Evolutionary conservation across 2,329 filamentous ascomycete genomes (phyloP), one percentile per base, ranked within the genome.

Genomic region (Trichoderma sp.): DNA sequence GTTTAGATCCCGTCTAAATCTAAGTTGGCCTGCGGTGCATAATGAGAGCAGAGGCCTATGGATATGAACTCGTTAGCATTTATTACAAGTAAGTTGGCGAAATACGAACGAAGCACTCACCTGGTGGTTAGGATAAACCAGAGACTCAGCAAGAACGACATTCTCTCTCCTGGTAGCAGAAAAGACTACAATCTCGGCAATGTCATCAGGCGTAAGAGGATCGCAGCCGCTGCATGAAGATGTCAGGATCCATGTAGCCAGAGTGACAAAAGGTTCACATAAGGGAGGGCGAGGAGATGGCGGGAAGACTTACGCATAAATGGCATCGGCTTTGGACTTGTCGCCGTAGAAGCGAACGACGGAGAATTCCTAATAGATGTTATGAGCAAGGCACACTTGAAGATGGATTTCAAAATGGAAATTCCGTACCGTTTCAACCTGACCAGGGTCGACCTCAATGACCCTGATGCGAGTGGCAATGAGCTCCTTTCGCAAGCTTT

Each of bases 61-160:
- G 21, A 21, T 79, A 49, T 30, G 37, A 28, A 21, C 30, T 24
- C 43, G 43, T 60, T 10, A 64, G 49, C 32, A 13, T 52, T 14
- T 21, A 49, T 13, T 4, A 8, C 10, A 16, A 10, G n/a, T 51
- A 28, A 14, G 26, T 13, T 3, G 14, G 13, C 7, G 18, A 14
- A 28, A 37, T 46, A 58, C 26, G 10, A 14, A 11, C n/a, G 13
- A 30, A 28, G 18, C 2, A 55, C 76, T 71, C 72, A 93, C 93
- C 87, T 97, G 94, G 77, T 97, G 94, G 75, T 90, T 96, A 5
- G 94, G 94, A 80, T 91, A 97, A 65, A 97, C 84, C 70, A 97
- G 81, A 6, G 92, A 91, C 80, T 97, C 94, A 24, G 94, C 94
- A 73, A 97, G 81, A 24, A 97, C 93, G 5, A 97, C 93, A 77